Conservation (phyloP, 2,329 filamentous ascomycete genomes). For the Colletotrichum sp. region DNA sequence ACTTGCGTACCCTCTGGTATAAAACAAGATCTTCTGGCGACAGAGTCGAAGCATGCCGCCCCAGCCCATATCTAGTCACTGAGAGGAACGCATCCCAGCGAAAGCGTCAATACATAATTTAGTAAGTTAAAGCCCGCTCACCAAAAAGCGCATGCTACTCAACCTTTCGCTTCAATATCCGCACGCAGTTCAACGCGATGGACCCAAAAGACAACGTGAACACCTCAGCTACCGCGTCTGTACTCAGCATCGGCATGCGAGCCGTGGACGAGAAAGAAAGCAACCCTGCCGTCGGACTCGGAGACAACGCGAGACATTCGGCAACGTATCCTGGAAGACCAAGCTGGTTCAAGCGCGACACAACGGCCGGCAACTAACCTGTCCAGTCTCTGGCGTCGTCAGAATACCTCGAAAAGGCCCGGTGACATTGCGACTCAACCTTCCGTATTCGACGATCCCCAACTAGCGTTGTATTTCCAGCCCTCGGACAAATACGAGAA, state of each 20-base stretch:
- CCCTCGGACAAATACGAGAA: conserved; percentile 23
- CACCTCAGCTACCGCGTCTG: not conserved
- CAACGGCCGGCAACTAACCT: conserved; percentile 22
- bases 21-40: not conserved
- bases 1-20: not conserved
- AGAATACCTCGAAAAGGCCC: conserved; percentile 11
- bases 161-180: not conserved
- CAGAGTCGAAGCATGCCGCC: not conserved
- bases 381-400: conserved; percentile 18
- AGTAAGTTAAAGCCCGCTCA: not conserved
- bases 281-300: not conserved
- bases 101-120: not conserved
- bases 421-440: conserved; percentile 40
- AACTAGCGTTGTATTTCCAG: conserved; percentile 39
- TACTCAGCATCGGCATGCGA: not conserved
- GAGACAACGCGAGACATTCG: not conserved
- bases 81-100: not conserved
- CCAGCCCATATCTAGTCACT: not conserved
- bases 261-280: not conserved
- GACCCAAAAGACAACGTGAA: not conserved
- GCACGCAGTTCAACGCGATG: not conserved
- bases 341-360: conserved; percentile 17
- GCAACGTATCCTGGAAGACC: not conserved
- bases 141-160: not conserved
- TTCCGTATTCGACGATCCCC: conserved; percentile 49